These are phyloP conservation scores for Echeveria elegans DNA, from an alignment of 164 flowering plant genomes.

Conservation along the genomic window DNA sequence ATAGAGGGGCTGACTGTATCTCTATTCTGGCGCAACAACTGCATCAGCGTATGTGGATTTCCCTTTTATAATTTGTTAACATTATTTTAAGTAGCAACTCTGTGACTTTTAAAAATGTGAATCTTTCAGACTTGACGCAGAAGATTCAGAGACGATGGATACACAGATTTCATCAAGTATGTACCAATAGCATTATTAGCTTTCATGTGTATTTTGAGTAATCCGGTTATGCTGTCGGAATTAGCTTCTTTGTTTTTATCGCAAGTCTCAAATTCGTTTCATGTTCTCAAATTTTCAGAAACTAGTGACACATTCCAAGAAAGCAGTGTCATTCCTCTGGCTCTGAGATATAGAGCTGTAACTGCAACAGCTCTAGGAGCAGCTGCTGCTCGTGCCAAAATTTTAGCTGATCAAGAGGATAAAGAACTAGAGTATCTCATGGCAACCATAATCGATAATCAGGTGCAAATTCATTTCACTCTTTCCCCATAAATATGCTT, in stretches of 20 bases:
- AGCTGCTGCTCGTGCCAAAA: conserved; percentile 81
- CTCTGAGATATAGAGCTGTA: conserved; percentile 57
- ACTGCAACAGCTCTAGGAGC: conserved; percentile 85
- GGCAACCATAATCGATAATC: conserved; percentile 61
- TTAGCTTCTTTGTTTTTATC: too few species aligned
- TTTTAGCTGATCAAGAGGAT: conserved; percentile 84
- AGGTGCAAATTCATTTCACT: conserved; percentile 32
- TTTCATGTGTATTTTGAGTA: too few species aligned
- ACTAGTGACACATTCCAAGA: conserved; percentile 15
- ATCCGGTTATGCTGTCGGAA: neutral
- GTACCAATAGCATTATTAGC: too few species aligned
- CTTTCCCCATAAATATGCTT: neutral
- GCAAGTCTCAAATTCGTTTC: neutral
- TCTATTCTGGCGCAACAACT: conserved; percentile 19
- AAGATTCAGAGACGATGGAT: conserved; percentile 28
- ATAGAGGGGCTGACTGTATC: too few species aligned
- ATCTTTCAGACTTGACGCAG: conserved; percentile 29
- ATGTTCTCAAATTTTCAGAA: conserved; percentile 22
- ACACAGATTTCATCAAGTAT: conserved; percentile 30
- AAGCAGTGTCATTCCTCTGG: conserved; percentile 33
- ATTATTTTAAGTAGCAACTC: neutral
- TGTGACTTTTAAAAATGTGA: neutral
- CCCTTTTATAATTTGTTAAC: conserved; percentile 1
- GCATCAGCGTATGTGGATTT: conserved; percentile 30
- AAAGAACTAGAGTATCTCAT: conserved; percentile 63